These are phyloP conservation scores for Biancaea sappan DNA, from an alignment of 306 rosid genomes.

Conservation along the genomic window DNA sequence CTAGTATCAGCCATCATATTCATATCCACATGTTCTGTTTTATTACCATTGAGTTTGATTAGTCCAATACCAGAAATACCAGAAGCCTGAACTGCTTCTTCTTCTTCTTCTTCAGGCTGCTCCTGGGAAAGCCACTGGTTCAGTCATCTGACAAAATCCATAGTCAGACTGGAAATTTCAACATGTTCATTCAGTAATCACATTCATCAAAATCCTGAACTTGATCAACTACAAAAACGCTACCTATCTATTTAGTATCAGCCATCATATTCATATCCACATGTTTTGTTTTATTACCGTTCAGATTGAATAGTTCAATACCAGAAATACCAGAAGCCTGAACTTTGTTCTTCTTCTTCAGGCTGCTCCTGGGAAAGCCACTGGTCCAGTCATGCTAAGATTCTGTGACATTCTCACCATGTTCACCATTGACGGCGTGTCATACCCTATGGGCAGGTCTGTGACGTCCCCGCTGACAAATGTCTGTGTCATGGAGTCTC, in stretches of 20 bases:
- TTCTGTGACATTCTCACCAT: slow-evolving; percentile 25
- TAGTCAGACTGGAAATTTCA: background rate
- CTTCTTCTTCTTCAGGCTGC: background rate
- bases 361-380: background rate
- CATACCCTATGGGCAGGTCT: background rate
- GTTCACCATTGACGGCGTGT: slow-evolving; percentile 17
- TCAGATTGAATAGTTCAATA: background rate
- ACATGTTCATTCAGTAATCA: background rate
- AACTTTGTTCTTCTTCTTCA: background rate
- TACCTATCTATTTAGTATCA: background rate
- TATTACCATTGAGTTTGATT: background rate
- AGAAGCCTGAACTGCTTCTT: background rate
- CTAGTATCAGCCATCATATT: background rate
- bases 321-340: background rate
- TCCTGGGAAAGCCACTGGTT: background rate
- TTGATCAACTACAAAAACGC: background rate
- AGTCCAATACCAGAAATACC: background rate
- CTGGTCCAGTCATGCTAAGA: background rate
- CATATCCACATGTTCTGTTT: background rate
- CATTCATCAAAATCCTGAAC: background rate
- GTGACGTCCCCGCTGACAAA: background rate
- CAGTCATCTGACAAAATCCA: background rate
- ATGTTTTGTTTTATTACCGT: background rate
- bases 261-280: background rate
- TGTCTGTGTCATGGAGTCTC: slow-evolving; percentile 45